phyloP scores from a whole-genome alignment of 129 eudicot genomes.

The Flaveria robusta region DNA sequence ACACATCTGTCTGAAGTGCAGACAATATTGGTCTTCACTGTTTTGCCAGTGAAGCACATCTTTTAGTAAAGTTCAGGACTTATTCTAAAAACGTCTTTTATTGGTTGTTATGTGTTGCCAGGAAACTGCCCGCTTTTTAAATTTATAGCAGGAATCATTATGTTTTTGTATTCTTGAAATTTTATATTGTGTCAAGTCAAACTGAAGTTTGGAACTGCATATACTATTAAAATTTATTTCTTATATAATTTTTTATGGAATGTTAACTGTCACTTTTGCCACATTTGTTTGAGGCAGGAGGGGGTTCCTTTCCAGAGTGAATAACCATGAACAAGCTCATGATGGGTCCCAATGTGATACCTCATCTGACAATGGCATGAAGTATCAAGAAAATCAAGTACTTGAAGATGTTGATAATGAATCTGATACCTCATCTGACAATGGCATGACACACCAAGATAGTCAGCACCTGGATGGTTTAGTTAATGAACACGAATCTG shows the following conservation, averaged over 20 bases:
- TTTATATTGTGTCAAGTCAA: background rate
- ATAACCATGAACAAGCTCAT: conserved; percentile 36
- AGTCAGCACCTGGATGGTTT: conserved; percentile 32
- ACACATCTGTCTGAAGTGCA: conserved; percentile 13
- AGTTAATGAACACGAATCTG: conserved; percentile 12
- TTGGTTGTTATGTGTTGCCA: background rate
- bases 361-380: conserved; percentile 35
- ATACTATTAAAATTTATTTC: background rate
- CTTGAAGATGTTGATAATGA: conserved; percentile 31
- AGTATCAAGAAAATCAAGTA: conserved; percentile 36
- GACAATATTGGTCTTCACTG: conserved; percentile 13
- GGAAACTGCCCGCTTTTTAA: background rate
- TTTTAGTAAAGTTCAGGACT: background rate
- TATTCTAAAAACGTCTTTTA: background rate
- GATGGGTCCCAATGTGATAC: conserved; percentile 43
- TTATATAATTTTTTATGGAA: background rate
- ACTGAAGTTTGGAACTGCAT: background rate
- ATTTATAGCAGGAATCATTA: background rate
- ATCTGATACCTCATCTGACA: conserved; percentile 1
- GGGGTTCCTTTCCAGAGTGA: conserved; percentile 67
- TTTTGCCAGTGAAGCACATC: conserved; percentile 10
- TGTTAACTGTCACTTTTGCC: conserved; percentile 15
- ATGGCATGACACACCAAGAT: conserved; percentile 25
- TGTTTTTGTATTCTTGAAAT: background rate
- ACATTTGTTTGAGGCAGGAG: conserved; percentile 56